Evolutionary conservation across 805 yeast species (phyloP).

Genomic region (Zygosaccharomyces bailii): DNA sequence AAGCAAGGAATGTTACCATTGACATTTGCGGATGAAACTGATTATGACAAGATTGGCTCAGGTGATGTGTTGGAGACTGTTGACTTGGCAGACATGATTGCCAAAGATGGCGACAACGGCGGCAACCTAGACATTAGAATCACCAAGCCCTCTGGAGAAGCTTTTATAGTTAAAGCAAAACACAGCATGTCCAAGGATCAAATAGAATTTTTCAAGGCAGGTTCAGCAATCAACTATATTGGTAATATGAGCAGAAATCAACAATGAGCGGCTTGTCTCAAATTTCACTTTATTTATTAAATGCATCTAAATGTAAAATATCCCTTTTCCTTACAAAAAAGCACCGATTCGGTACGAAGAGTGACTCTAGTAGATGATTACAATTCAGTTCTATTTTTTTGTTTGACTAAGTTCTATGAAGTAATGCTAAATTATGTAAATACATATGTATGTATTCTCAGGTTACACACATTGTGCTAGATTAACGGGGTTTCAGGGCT

Average conservation of each 20-base stretch:
- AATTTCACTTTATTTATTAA: constrained; percentile 6
- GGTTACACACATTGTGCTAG: too few species aligned
- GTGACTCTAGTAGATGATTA: too few species aligned
- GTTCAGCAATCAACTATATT: constrained; percentile 92
- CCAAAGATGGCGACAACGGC: constrained; percentile 82
- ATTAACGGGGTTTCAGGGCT: constrained; percentile 37
- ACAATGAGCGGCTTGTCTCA: constrained; percentile 4
- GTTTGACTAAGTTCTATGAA: too few species aligned
- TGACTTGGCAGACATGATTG: constrained; percentile 70
- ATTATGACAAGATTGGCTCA: constrained; percentile 74
- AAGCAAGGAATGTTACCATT: constrained; percentile 97
- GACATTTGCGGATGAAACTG: constrained; percentile 85
- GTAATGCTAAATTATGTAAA: too few species aligned
- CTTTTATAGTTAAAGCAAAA: constrained; percentile 67
- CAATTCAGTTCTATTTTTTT: not conserved
- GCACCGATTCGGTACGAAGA: too few species aligned
- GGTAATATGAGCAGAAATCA: constrained; percentile 50
- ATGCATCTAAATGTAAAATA: not conserved
- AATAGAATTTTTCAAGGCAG: constrained; percentile 93
- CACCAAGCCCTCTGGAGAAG: constrained; percentile 68
- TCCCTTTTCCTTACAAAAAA: not conserved
- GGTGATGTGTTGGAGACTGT: constrained; percentile 78
- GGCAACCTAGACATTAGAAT: constrained; percentile 71
- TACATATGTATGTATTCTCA: not conserved
- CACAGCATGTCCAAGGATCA: constrained; percentile 98